These are phyloP conservation scores for Penicillium sp. DNA, from an alignment of 2,329 filamentous ascomycete species.

Conservation along the genomic window DNA sequence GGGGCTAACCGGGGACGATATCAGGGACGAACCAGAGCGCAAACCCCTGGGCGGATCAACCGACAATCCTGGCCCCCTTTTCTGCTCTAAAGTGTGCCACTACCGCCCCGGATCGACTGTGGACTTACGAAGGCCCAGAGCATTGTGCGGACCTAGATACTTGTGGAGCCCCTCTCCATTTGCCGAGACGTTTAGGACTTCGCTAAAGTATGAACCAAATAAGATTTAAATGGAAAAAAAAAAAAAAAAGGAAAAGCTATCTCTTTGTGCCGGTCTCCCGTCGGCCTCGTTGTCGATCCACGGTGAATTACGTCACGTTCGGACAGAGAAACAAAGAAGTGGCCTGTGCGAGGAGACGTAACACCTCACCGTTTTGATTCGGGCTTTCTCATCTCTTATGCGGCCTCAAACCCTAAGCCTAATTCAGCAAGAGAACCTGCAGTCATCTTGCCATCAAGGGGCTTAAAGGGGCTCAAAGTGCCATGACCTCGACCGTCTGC, in stretches of 20 bases:
- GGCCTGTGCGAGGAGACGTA: conserved; percentile 18
- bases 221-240: too few relatives aligned
- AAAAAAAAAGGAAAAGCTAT: not conserved
- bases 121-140: conserved; percentile 8
- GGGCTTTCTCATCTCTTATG: conserved; percentile 3
- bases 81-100: conserved; percentile 22
- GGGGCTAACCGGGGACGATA: conserved; percentile 1
- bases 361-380: conserved; percentile 13
- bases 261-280: conserved; percentile 5
- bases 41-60: conserved; percentile 37
- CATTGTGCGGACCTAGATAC: not conserved
- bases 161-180: not conserved
- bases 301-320: conserved; percentile 15
- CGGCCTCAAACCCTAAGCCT: conserved; percentile 1
- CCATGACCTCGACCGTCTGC: too few relatives aligned
- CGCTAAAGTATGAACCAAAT: not conserved
- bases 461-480: too few relatives aligned
- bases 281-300: conserved; percentile 11
- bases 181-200: not conserved
- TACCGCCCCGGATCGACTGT: conserved; percentile 30
- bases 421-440: conserved; percentile 1
- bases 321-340: conserved; percentile 4
- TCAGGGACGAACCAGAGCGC: conserved; percentile 8
- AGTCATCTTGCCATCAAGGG: not conserved
- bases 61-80: conserved; percentile 18